Evolutionary conservation across 177 flowering plant species (phyloP), one percentile per base, ranked within the genome.

Genomic region (Vitis hybrid): DNA sequence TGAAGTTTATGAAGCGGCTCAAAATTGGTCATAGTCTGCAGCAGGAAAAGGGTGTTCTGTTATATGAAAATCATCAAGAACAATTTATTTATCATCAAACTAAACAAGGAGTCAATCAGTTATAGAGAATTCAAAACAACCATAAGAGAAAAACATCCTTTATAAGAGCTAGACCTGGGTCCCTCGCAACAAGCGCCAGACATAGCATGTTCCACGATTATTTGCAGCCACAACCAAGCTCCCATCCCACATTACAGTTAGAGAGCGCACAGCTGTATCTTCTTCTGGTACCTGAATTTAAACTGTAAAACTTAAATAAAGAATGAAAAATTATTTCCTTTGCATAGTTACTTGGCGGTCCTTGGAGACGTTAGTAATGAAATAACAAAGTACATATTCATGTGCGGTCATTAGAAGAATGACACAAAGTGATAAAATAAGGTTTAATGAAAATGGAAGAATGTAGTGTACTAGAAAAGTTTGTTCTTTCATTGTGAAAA

Each of bases 161-260:
- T 39, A 39, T 39, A 26, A 26, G 4, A 26, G 30, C 30, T 2
- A 26, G 30, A 90, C 99, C 90, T 95, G 98, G 34, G 83, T 91
- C 30, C 99, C 99, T 32, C 86, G 84, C 72, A 90, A 67, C 82
- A 95, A 80, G 50, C 99, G 94, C 99, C 99, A 95, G 23, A 95
- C 97, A 74, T 93, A 95, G 70, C 99, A 95, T 52, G 98, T 93
- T 60, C 99, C 98, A 68, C 80, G 80, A 76, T 92, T 92, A 72
- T 96, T 96, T 71, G 99, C 99, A 62, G 99, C 99, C 76, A 93
- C 98, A 34, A 93, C 97, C 84, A 96, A 74, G 78, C 97, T 93
- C 70, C 99, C 99, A 80, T 96, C 99, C 94, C 94, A 96, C 99
- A 94, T 96, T 17, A 94, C 95, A 30, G 97, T 96, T 39, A 96